Evolutionary conservation across 129 eudicot species (phyloP), one percentile per base, ranked within the genome.

Genomic region (Logfia minima): DNA sequence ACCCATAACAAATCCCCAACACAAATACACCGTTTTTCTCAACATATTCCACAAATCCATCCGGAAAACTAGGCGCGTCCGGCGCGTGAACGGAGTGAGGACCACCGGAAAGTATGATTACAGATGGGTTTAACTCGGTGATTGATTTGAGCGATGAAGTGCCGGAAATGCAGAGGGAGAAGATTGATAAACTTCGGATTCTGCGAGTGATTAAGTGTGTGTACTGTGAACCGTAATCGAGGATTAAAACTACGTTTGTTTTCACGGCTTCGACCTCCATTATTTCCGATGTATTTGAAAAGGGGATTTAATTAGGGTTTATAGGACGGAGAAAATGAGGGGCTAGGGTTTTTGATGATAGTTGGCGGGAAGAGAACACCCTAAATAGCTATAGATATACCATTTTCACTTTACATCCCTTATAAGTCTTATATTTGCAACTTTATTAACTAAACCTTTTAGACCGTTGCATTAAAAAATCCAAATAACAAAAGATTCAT

Each of bases 161-260:
- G 79, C 95, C 95, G 21, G 90, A 88, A 75, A 92, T 85, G 79
- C 89, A 88, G 85, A 90, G 92, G 43, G 96, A 90, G 83, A 90
- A 90, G 74, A 90, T 77, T 37, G 89, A 88, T 55, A 93, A 82
- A 80, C 80, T 76, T 5, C 97, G 87, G 75, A 93, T 91, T 75
- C 97, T 80, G 14, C 97, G 91, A 14, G 98, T 93, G 70, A 93
- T 93, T 74, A 93, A 87, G 73, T 93, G 98, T 65, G 98, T 93
- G 85, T 91, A 90, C 37, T 93, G 98, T 14, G 98, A 93, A 6
- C 97, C 98, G 75, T 71, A 93, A 75, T 93, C 98, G 6, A 93
- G 86, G 81, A 90, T 93, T 6, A 91, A 68, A 5, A 93, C 97
- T 1, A 87, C 80, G 83, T 82, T 86, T n/a, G 98, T 68, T 77